Evolutionary conservation across 306 rosid species (phyloP), one percentile per base, ranked within the genome.

Genomic region (Prunus fruticosa): DNA sequence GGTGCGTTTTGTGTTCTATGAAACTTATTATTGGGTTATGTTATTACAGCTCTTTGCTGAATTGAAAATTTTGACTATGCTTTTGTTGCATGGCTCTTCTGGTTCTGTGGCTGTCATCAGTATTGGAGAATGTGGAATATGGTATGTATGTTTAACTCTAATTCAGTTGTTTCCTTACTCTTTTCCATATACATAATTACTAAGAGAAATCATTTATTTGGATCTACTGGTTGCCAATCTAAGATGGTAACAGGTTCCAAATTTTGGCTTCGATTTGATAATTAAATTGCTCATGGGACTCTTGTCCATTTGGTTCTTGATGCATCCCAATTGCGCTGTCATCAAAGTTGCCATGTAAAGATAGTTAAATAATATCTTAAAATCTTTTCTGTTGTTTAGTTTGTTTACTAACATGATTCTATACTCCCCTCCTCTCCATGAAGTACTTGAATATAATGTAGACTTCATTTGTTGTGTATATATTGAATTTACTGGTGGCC

Each of bases 101-200:
- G 76, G 79, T 63, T 76, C 65, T 76, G 80, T 68, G 86, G 87
- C 81, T 78, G 77, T 53, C 83, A 80, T 77, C 99, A 96, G 99
- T 96, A 96, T 85, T 96, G 99, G 99, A 91, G 92, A 79, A 67
- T 89, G 97, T 96, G 99, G 99, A 96, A 96, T 69, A 96, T 96
- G 99, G 99, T 96, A 83, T 66, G 93, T 79, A 79, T 69, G 61
- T 71, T 28, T 58, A 75, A 47, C 58, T 56, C 70, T 19, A 50
- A 70, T 28, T 74, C 19, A 0, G 19, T 46, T 61, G 69, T 60
- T 69, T 69, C 6, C 43, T 14, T 61, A 46, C 15, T 8, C 50
- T 27, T 73, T 73, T 28, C 25, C 58, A 10, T 45, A 13, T 60
- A 10, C 10, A 50, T 7, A 57, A 47, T 23, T 62, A 50, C 20